Conservation (phyloP, 2,329 filamentous ascomycete species). For the Sclerotinia subarctica region DNA sequence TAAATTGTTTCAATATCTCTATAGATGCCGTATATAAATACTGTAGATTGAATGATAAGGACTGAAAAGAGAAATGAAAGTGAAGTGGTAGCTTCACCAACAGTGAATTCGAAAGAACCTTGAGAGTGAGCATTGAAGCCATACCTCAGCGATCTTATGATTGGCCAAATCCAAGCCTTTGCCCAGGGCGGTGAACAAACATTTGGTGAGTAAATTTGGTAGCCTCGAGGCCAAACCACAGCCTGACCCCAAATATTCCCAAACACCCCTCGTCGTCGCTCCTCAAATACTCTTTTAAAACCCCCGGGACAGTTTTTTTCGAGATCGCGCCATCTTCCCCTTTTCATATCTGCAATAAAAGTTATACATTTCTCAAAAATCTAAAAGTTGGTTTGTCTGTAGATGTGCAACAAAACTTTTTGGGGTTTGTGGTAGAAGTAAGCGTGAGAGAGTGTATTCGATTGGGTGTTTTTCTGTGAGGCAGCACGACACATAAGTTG, state of each 20-base stretch:
- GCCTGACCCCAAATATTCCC: neutral
- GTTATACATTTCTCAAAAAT: neutral
- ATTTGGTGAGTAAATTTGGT: neutral
- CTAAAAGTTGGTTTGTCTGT: neutral
- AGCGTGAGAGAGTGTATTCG: neutral
- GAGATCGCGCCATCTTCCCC: neutral
- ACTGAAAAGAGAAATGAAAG: neutral
- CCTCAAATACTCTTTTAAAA: neutral
- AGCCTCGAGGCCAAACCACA: conserved; percentile 1
- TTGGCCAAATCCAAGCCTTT: neutral
- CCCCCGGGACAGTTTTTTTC: neutral
- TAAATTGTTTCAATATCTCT: neutral
- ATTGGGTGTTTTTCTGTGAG: neutral
- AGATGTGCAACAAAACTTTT: conserved; percentile 1
- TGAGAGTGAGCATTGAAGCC: neutral
- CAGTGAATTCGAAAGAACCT: neutral
- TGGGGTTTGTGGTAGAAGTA: too few species aligned
- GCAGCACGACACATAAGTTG: neutral
- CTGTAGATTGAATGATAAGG: neutral
- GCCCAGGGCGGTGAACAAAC: too few species aligned
- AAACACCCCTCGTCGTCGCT: neutral
- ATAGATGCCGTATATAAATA: neutral
- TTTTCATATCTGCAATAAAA: neutral
- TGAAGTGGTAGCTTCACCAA: neutral
- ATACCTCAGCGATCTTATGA: neutral